Conservation (phyloP, 805 yeast genomes). For the Myxozyma melibiosi region DNA sequence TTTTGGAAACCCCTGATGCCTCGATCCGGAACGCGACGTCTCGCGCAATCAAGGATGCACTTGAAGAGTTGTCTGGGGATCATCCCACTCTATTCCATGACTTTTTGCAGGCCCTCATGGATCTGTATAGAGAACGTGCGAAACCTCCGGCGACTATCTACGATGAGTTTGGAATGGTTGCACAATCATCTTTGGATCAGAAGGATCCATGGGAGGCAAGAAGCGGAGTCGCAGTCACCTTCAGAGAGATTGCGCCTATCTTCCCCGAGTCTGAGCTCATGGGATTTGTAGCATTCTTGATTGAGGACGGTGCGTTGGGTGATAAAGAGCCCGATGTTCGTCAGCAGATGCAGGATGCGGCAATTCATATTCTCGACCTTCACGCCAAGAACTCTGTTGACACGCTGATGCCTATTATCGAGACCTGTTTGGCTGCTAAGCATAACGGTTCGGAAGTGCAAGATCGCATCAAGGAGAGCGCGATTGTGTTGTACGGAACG, state of each 20-base stretch:
- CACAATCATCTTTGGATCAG: constrained; percentile 60
- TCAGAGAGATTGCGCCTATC: constrained; percentile 58
- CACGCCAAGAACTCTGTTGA: constrained; percentile 75
- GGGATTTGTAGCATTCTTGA: constrained; percentile 62
- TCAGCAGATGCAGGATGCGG: constrained; percentile 87
- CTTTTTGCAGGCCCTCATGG: constrained; percentile 52
- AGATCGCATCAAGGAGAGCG: constrained; percentile 72
- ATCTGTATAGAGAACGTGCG: constrained; percentile 59
- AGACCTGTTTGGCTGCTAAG: constrained; percentile 51
- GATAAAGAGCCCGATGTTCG: constrained; percentile 74
- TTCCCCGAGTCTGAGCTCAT: constrained; percentile 48
- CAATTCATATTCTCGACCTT: constrained; percentile 64
- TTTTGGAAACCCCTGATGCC: constrained; percentile 57
- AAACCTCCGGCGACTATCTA: constrained; percentile 74
- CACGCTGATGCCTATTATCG: constrained; percentile 77
- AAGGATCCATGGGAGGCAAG: constrained; percentile 84
- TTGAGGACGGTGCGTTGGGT: constrained; percentile 60
- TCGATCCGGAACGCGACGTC: constrained; percentile 77
- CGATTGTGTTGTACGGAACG: constrained; percentile 86
- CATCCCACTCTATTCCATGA: constrained; percentile 38
- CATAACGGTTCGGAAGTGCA: constrained; percentile 45
- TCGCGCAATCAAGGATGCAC: constrained; percentile 64
- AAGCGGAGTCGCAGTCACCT: constrained; percentile 73
- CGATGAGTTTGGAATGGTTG: constrained; percentile 79
- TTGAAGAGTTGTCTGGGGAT: constrained; percentile 42